Base-by-base conservation (phyloP, 2,329 filamentous ascomycete species). In the Aureobasidium sp. region DNA sequence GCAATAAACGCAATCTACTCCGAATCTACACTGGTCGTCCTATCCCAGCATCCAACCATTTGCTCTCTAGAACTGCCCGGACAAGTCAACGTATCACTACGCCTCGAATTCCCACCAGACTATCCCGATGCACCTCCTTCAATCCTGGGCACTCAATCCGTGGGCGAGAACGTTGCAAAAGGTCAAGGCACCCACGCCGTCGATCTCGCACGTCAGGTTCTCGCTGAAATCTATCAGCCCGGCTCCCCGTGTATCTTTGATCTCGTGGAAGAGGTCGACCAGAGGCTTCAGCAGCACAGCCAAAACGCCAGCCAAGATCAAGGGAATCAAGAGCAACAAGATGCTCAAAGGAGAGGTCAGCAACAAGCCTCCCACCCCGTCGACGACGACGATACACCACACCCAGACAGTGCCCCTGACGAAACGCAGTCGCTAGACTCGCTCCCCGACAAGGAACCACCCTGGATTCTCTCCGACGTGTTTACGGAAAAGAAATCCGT, bases 161-260 rank as follows among this genome's bases (percentile, higher is more conserved):
- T 89, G 8, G 90, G 88, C 46, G 78, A 81, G 15, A 77, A 83
- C 65, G 81, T 85, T 21, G 81, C 80, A 53, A 73, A 84, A 68
- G 90, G 92, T 38, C 84, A 88, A 63, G 90, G 90, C 1, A 84
- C 83, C 54, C 78, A 84, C 55, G 82, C 90, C 53, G 79, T 92
- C n/a, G 81, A 82, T 2, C 74, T 89, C 2, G 85, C 94, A 61
- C 79, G 85, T 31, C 78, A 84, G 37, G 85, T 87, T 0, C 74
- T 96, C 33, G 78, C 77, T 0, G 77, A 79, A n/a, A 81, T 89
- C 4, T 96, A 86, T 71, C 79, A 81, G 57, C 81, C 84, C 0
- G 91, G 90, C 0, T 81, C 84, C 57, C 90, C 95, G 23, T 96
- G 92, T 68, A 77, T 99, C 3, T 99, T 92, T 68, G 93, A 96